Percentiles rank a stretch among this genome's conserved stretches.
phyloP scores from a whole-genome alignment of 306 rosid species.

The Quercus gilva region DNA sequence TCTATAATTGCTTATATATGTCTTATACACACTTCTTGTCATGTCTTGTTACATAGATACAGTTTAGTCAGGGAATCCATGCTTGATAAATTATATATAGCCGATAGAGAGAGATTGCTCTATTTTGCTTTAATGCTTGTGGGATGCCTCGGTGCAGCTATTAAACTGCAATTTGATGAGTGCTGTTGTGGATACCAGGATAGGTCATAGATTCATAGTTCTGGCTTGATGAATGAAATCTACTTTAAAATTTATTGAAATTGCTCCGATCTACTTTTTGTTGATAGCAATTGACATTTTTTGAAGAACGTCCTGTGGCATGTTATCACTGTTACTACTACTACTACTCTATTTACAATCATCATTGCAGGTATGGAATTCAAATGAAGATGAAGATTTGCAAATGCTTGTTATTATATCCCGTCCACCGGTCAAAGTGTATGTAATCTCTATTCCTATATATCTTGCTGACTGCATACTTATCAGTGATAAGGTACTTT shows the following conservation, averaged over 20 bases:
- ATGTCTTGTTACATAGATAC: too few species aligned
- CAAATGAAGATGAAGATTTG: constrained; percentile 74
- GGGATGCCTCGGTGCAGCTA: too few species aligned
- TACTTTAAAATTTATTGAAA: not conserved
- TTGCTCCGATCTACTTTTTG: not conserved
- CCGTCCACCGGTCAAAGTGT: constrained; percentile 90
- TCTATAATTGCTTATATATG: not conserved
- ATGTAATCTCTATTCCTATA: constrained; percentile 34
- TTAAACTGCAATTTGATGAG: too few species aligned
- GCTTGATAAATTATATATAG: too few species aligned
- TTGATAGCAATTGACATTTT: not conserved
- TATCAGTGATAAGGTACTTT: not conserved
- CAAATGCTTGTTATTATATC: constrained; percentile 77
- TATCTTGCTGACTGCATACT: constrained; percentile 19
- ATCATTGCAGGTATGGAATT: constrained; percentile 68
- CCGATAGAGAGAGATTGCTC: too few species aligned
- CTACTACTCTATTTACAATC: constrained; percentile 3
- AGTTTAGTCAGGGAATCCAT: too few species aligned
- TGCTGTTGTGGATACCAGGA: too few species aligned
- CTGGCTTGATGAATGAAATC: not conserved
- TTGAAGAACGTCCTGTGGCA: constrained; percentile 2
- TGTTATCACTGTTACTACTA: not conserved
- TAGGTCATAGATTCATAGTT: not conserved
- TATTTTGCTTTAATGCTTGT: too few species aligned
- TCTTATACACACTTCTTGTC: too few species aligned